Conservation (phyloP, 2,329 filamentous ascomycete species). For the Penicillium sp. region DNA sequence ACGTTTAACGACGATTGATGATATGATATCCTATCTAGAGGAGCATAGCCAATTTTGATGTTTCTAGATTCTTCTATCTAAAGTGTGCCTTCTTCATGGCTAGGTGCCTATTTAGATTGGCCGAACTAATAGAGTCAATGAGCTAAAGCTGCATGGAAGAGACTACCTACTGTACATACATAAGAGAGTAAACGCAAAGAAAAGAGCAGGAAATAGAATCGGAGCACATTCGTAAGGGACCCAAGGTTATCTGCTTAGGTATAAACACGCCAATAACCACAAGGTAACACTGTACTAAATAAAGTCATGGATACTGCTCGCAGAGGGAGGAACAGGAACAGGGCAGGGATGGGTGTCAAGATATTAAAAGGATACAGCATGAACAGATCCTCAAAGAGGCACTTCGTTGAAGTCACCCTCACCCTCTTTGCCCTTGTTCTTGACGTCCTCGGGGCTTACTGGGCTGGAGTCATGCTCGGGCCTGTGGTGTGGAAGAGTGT, state of each 20-base stretch:
- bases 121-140: slow-evolving; percentile 1
- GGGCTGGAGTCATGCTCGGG: slow-evolving; percentile 22
- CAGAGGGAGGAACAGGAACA: background rate
- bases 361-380: slow-evolving; percentile 5
- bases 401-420: slow-evolving; percentile 38
- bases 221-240: slow-evolving; percentile 17
- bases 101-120: background rate
- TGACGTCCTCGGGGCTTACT: slow-evolving; percentile 17
- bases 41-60: slow-evolving; percentile 4
- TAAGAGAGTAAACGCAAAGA: slow-evolving; percentile 7
- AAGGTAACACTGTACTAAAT: slow-evolving; percentile 18
- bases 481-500: slow-evolving; percentile 23
- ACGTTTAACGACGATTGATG: slow-evolving; percentile 23
- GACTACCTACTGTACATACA: slow-evolving; percentile 24
- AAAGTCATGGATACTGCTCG: slow-evolving; percentile 17
- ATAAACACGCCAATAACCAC: slow-evolving; percentile 11
- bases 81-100: background rate
- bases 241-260: slow-evolving; percentile 3
- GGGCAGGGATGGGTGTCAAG: background rate
- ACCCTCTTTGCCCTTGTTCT: slow-evolving; percentile 32
- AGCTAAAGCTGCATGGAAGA: slow-evolving; percentile 11
- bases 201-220: slow-evolving; percentile 4
- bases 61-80: background rate
- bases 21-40: slow-evolving; percentile 18
- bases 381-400: slow-evolving; percentile 21